These are phyloP conservation scores for Coniochaeta hoffmannii DNA, from an alignment of 2,329 filamentous ascomycete species.

Conservation along the genomic window DNA sequence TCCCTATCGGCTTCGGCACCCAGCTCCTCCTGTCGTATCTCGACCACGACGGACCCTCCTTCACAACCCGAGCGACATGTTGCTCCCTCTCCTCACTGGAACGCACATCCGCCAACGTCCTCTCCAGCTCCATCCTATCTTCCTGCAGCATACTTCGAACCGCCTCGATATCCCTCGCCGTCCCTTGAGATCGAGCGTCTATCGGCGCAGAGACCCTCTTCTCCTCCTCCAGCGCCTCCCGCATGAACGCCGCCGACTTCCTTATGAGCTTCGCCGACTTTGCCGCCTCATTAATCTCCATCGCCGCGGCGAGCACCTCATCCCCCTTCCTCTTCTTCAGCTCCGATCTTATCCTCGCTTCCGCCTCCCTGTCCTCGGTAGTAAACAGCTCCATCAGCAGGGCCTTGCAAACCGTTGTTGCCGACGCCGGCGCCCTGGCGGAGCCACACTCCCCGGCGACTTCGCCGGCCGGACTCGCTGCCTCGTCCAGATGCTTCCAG, in stretches of 20 bases:
- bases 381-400: conserved; percentile 21
- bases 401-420: conserved; percentile 19
- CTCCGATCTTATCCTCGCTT: conserved; percentile 21
- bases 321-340: conserved; percentile 27
- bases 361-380: conserved; percentile 7
- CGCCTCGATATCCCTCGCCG: not conserved
- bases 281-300: conserved; percentile 29
- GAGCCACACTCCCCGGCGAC: conserved; percentile 1
- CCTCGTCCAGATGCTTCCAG: conserved; percentile 50
- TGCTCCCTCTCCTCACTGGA: not conserved
- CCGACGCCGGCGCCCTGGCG: not conserved
- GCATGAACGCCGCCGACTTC: conserved; percentile 35
- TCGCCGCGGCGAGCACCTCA: conserved; percentile 28
- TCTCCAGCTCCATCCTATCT: conserved; percentile 6
- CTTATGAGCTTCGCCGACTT: conserved; percentile 35
- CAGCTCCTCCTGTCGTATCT: conserved; percentile 40
- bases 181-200: conserved; percentile 4
- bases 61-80: not conserved
- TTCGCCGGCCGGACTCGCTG: not conserved
- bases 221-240: conserved; percentile 26
- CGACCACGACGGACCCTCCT: conserved; percentile 34
- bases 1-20: conserved; percentile 52
- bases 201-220: not conserved
- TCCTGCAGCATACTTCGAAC: conserved; percentile 2
- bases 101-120: conserved; percentile 3